Evolutionary conservation across 768 basidiomycete genomes (phyloP).

Genomic region (Tephrocybe sp.): DNA sequence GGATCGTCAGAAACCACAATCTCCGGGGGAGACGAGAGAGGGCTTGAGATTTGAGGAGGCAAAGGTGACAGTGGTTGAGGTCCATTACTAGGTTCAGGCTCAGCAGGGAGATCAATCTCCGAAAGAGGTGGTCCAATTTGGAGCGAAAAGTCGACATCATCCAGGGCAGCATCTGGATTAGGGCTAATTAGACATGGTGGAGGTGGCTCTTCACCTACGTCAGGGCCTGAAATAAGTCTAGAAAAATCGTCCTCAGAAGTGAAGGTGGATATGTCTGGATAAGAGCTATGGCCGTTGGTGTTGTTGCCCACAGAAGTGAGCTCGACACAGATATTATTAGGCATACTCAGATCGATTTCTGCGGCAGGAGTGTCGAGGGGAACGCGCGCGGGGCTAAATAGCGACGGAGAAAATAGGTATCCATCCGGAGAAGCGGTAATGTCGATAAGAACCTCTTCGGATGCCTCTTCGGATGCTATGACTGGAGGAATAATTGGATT

Average conservation of each 20-base stretch:
- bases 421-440: not conserved
- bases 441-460: not conserved
- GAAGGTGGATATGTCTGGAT: constrained; percentile 4
- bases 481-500: not conserved
- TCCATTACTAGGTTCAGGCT: constrained; percentile 1
- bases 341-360: not conserved
- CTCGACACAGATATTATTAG: constrained; percentile 8
- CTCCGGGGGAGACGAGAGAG: constrained; percentile 14
- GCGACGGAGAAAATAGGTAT: constrained; percentile 2
- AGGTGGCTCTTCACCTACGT: constrained; percentile 8
- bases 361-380: not conserved
- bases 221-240: constrained; percentile 1
- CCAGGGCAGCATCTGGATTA: not conserved
- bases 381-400: not conserved
- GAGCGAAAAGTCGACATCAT: constrained; percentile 6
- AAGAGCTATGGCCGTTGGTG: not conserved
- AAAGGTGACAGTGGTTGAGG: constrained; percentile 8
- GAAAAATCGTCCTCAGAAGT: constrained; percentile 14
- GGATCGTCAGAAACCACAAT: constrained; percentile 4
- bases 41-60: constrained; percentile 12
- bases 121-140: constrained; percentile 6
- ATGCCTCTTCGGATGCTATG: constrained; percentile 1
- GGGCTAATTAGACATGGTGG: constrained; percentile 11
- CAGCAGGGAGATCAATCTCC: not conserved
- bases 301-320: not conserved